Evolutionary conservation across 2,329 filamentous ascomycete species (phyloP).

Genomic region (Alternaria tenuissima): DNA sequence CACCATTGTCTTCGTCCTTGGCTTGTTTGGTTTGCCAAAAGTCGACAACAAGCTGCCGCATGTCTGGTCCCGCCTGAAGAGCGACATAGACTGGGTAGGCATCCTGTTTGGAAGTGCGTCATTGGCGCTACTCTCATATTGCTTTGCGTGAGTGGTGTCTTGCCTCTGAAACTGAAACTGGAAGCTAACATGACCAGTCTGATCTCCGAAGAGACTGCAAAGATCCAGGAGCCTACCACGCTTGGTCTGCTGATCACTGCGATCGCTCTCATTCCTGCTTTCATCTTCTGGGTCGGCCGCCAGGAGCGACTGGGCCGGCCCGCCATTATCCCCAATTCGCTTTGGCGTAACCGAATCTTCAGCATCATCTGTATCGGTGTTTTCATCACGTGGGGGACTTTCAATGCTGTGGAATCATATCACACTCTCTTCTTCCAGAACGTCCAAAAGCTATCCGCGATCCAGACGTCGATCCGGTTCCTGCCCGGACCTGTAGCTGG

Average conservation of each 20-base stretch:
- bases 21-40: conserved; percentile 34
- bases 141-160: conserved; percentile 56
- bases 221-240: conserved; percentile 13
- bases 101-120: conserved; percentile 57
- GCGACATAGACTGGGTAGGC: conserved; percentile 64
- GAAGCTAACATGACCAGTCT: neutral
- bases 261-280: conserved; percentile 56
- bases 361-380: conserved; percentile 62
- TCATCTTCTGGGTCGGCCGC: conserved; percentile 63
- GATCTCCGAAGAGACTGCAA: neutral
- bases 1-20: conserved; percentile 50
- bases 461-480: conserved; percentile 54
- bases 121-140: conserved; percentile 61
- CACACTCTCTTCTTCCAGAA: conserved; percentile 57
- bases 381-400: conserved; percentile 50
- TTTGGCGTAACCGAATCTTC: conserved; percentile 68
- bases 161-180: conserved; percentile 51
- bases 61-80: conserved; percentile 39
- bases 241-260: conserved; percentile 59
- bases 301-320: conserved; percentile 58
- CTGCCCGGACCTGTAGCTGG: conserved; percentile 54
- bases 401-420: conserved; percentile 22
- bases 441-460: conserved; percentile 45
- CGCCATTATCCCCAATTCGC: conserved; percentile 68
- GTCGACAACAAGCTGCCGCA: too few species aligned